Evolutionary conservation across 805 yeast genomes (phyloP).

Genomic region (Wickerhamiella parazyma): DNA sequence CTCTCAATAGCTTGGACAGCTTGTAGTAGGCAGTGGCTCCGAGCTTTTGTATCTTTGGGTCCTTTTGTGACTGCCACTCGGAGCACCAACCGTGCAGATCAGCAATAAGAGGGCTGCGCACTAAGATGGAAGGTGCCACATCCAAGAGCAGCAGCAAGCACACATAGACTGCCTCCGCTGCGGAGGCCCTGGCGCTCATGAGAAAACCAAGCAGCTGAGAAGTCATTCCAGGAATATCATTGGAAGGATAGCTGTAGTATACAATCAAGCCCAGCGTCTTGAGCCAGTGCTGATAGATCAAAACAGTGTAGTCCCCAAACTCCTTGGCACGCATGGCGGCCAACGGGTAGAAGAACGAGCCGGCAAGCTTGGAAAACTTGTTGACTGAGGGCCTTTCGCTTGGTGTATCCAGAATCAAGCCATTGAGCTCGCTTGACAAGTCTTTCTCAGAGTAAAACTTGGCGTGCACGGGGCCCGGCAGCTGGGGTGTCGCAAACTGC

Average conservation of each 20-base stretch:
- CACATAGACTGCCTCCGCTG: constrained; percentile 24
- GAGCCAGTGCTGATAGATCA: constrained; percentile 45
- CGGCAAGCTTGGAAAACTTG: constrained; percentile 32
- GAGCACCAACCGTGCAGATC: constrained; percentile 23
- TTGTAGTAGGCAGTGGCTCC: constrained; percentile 25
- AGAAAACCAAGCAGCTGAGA: constrained; percentile 33
- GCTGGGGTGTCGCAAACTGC: constrained; percentile 21
- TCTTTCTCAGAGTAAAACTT: constrained; percentile 27
- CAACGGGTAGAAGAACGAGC: constrained; percentile 42
- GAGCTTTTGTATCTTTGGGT: constrained; percentile 19
- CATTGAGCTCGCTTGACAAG: not conserved
- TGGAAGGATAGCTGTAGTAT: constrained; percentile 44
- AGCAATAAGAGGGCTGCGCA: constrained; percentile 20
- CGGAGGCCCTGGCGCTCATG: constrained; percentile 13
- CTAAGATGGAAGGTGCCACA: constrained; percentile 21
- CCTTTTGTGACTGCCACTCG: constrained; percentile 23
- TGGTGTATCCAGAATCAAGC: not conserved
- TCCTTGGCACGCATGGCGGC: constrained; percentile 22
- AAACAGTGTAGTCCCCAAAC: constrained; percentile 15
- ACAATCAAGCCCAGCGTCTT: constrained; percentile 44
- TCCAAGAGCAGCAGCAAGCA: constrained; percentile 23
- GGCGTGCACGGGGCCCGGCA: constrained; percentile 37
- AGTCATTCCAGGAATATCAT: constrained; percentile 42
- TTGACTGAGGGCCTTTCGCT: not conserved
- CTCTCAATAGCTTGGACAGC: constrained; percentile 19